Conservation (phyloP, 805 yeast species). For the Candida tibetensis region DNA sequence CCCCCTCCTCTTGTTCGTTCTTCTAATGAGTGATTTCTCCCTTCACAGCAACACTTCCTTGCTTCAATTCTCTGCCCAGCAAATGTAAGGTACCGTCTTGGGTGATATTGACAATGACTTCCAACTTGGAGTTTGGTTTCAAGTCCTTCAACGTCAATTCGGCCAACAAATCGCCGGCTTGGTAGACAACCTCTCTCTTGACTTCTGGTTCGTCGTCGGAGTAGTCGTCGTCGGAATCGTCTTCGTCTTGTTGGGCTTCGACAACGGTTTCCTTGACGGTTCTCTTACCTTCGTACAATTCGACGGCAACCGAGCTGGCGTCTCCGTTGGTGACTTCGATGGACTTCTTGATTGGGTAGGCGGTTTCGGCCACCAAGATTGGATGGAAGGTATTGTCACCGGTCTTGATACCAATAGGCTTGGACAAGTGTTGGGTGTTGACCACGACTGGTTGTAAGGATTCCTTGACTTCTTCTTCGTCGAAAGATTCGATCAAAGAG, state of each 20-base stretch:
- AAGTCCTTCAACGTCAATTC: constrained; percentile 73
- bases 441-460: constrained; percentile 79
- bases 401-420: constrained; percentile 81
- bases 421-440: constrained; percentile 81
- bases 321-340: constrained; percentile 60
- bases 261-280: constrained; percentile 77
- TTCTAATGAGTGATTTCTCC: constrained; percentile 41
- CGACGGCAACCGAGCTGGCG: constrained; percentile 57
- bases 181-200: constrained; percentile 68
- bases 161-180: constrained; percentile 72
- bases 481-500: constrained; percentile 75
- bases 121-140: constrained; percentile 63
- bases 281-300: constrained; percentile 83
- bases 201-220: constrained; percentile 90
- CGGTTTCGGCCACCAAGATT: constrained; percentile 77
- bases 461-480: constrained; percentile 76
- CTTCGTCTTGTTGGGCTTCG: constrained; percentile 60
- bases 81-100: constrained; percentile 63
- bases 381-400: constrained; percentile 71
- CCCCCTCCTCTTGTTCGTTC: too few relatives aligned
- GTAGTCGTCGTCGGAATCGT: constrained; percentile 45
- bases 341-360: constrained; percentile 84
- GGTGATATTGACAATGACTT: constrained; percentile 62
- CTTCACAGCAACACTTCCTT: constrained; percentile 54
- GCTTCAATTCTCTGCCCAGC: constrained; percentile 64